Conservation (phyloP, 1,284 basidiomycete genomes). For the Xerocomus amazonicus region DNA sequence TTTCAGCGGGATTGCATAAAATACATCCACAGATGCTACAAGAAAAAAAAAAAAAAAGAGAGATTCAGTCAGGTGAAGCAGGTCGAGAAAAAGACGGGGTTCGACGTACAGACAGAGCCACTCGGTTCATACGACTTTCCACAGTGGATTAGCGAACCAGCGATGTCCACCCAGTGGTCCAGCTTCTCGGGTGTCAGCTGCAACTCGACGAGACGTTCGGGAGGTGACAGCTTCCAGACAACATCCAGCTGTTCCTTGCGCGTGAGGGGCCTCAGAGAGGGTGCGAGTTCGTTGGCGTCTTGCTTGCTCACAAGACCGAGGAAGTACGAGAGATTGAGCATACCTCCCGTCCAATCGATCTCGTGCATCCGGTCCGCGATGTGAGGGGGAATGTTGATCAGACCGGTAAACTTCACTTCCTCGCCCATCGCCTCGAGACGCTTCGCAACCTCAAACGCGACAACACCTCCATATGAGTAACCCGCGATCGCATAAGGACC, state of each 20-base stretch:
- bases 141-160: constrained; percentile 31
- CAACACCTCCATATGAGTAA: constrained; percentile 48
- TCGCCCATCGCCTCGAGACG: constrained; percentile 37
- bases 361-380: constrained; percentile 43
- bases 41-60: background rate
- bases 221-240: constrained; percentile 31
- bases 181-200: constrained; percentile 29
- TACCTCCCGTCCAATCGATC: constrained; percentile 39
- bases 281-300: constrained; percentile 21
- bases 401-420: constrained; percentile 39
- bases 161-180: constrained; percentile 33
- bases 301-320: constrained; percentile 29
- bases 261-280: constrained; percentile 17
- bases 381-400: constrained; percentile 43
- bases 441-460: constrained; percentile 46
- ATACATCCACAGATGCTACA: constrained; percentile 24
- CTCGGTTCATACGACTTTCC: constrained; percentile 28
- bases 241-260: constrained; percentile 26
- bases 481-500: constrained; percentile 47
- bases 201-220: constrained; percentile 29
- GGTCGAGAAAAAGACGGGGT: background rate
- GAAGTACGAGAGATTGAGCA: constrained; percentile 37
- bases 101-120: constrained; percentile 25
- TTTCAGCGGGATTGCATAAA: constrained; percentile 31
- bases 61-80: background rate